Evolutionary conservation across 805 yeast genomes (phyloP).

Genomic region (Yarrowia sp.): DNA sequence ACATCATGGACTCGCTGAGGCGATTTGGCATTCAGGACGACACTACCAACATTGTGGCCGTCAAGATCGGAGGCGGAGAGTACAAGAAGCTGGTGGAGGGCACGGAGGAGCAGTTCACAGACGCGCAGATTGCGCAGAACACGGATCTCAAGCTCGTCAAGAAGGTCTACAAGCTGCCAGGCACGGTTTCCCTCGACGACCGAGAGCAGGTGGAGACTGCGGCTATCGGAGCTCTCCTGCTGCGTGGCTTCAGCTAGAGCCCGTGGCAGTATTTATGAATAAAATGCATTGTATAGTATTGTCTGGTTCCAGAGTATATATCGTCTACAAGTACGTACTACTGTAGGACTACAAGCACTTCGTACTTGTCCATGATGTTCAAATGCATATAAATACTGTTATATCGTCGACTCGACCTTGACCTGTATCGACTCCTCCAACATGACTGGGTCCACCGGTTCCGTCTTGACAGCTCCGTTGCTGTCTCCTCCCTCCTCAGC

Average conservation of each 20-base stretch:
- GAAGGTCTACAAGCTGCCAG: conserved; percentile 31
- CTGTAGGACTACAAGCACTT: too few species aligned
- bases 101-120: conserved; percentile 13
- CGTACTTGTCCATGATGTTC: too few species aligned
- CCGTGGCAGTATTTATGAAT: background rate
- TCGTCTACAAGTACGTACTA: too few species aligned
- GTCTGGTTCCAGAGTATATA: too few species aligned
- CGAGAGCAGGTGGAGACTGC: conserved; percentile 23
- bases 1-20: conserved; percentile 64
- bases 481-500: background rate
- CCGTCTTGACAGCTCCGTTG: background rate
- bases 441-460: background rate
- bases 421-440: conserved; percentile 22
- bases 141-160: conserved; percentile 27
- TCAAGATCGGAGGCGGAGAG: conserved; percentile 45
- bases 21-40: conserved; percentile 65
- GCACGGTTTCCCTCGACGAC: conserved; percentile 22
- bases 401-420: conserved; percentile 13
- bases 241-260: conserved; percentile 30
- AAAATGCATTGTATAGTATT: background rate
- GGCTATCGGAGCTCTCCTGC: conserved; percentile 30
- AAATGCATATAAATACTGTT: conserved; percentile 22
- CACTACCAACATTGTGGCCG: conserved; percentile 47
- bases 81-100: conserved; percentile 31
- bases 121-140: conserved; percentile 24